A percentile compares a stretch with the other conserved stretches of the same genome.
Evolutionary conservation across 2,329 filamentous ascomycete species (phyloP).

Genomic region (Ambrosiella cleistominuta): DNA sequence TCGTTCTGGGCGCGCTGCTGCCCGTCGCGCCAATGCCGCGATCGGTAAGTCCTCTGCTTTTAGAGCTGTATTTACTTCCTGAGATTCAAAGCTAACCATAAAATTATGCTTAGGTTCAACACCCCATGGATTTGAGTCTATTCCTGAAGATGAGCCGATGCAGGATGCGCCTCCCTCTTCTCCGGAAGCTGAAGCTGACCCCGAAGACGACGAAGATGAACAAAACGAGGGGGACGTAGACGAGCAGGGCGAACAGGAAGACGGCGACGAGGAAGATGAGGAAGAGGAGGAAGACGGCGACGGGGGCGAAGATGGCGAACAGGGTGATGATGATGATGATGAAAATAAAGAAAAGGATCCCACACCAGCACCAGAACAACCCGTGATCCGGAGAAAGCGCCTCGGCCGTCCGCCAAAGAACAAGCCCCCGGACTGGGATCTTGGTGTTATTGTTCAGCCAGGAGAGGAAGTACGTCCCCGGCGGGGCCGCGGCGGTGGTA

Average conservation of each 20-base stretch:
- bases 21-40: constrained; percentile 34
- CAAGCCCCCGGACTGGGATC: constrained; percentile 61
- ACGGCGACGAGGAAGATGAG: constrained; percentile 12
- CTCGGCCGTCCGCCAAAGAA: constrained; percentile 80
- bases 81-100: not conserved
- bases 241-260: constrained; percentile 9
- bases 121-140: constrained; percentile 22
- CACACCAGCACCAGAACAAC: constrained; percentile 35
- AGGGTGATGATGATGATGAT: constrained; percentile 22
- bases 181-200: constrained; percentile 15
- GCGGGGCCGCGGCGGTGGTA: constrained; percentile 54
- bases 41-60: constrained; percentile 26
- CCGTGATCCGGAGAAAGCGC: constrained; percentile 54
- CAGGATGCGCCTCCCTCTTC: constrained; percentile 19
- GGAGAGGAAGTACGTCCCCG: constrained; percentile 38
- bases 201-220: constrained; percentile 7
- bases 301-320: constrained; percentile 21
- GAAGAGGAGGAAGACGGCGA: constrained; percentile 25
- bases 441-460: constrained; percentile 36
- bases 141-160: constrained; percentile 25
- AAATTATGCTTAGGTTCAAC: constrained; percentile 22
- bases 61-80: too few relatives aligned
- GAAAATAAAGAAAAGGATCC: constrained; percentile 23
- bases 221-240: constrained; percentile 3
- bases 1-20: constrained; percentile 35